These are phyloP conservation scores for Blastobotrys robertii DNA, from an alignment of 805 yeast genomes.

Conservation along the genomic window DNA sequence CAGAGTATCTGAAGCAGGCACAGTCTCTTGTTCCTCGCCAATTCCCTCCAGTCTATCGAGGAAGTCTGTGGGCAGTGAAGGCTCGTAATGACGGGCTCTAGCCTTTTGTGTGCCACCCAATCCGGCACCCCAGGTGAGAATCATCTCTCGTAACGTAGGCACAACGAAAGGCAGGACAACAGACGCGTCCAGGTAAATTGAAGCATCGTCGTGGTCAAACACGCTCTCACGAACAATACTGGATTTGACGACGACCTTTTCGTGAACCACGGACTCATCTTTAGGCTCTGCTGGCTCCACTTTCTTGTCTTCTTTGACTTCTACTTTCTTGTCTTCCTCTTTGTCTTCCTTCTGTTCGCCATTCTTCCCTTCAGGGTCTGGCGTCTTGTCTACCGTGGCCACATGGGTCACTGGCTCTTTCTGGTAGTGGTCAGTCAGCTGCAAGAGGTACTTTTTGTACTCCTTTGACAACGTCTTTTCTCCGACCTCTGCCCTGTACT, in stretches of 20 bases:
- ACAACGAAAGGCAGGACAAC: constrained; percentile 41
- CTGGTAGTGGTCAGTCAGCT: constrained; percentile 24
- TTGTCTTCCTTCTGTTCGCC: constrained; percentile 1
- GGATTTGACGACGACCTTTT: constrained; percentile 2
- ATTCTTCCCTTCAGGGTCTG: neutral
- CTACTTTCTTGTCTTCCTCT: constrained; percentile 7
- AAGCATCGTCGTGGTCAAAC: constrained; percentile 17
- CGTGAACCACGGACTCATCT: neutral
- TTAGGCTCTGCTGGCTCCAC: constrained; percentile 3
- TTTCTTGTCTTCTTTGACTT: constrained; percentile 4
- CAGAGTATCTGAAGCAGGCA: constrained; percentile 3
- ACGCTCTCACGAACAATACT: constrained; percentile 5
- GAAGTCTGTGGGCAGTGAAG: constrained; percentile 59
- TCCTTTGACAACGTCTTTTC: constrained; percentile 57
- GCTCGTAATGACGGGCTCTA: constrained; percentile 53
- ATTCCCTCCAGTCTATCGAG: constrained; percentile 60
- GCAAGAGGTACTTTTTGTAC: constrained; percentile 37
- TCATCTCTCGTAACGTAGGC: constrained; percentile 66
- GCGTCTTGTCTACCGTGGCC: constrained; percentile 12
- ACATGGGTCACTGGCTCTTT: constrained; percentile 13
- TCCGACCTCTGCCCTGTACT: constrained; percentile 75
- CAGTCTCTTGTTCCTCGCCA: constrained; percentile 1
- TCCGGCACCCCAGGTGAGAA: constrained; percentile 70
- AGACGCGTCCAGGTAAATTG: constrained; percentile 27
- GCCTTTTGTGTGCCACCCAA: constrained; percentile 48